Evolutionary conservation across 1,139 yeast genomes (phyloP), one percentile per base, ranked within the genome.

Genomic region (Lipomyces yarrowii): DNA sequence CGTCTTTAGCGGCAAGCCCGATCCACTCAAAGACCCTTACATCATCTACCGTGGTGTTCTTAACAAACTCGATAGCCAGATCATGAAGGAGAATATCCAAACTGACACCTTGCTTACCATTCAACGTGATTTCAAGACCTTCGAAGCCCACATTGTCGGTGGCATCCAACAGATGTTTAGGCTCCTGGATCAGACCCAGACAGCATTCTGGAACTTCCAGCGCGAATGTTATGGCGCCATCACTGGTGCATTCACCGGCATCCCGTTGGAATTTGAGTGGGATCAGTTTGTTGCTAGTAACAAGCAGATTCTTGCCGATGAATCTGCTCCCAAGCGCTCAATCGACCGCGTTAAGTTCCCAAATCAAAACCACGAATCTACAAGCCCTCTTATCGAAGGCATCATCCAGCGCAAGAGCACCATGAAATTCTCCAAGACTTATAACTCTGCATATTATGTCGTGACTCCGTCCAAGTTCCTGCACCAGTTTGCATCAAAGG

Each of bases 301-400:
- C 70, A 63, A 69, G 33, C 72, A 71, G 6, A 70, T 70, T 51
- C 74, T 82, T 30, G 73, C 80, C 13, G 73, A 77, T 35, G 76
- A 79, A 46, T 71, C 70, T 62, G 77, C 79, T 52, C 75, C 78
- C 63, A 80, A 80, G 71, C 79, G 86, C 58, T 74, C 76, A 32
- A 69, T 82, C 32, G 73, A 74, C 13, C 71, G 74, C 54, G 73
- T 83, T 48, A 69, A 77, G 11, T 84, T 80, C 72, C 72, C 79
- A 59, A 80, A 83, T 70, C 73, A 75, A 63, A 75, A 75, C 60
- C 82, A 81, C 71, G 75, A 74, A 55, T 69, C 83, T 6, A 77
- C 84, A 10, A 69, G 67, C 39, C 86, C 87, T 2, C 74, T 83
- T 32, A 74, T 82, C 15, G 85, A 82, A 70, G 87, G 87, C 48